These are phyloP conservation scores for Mortierella sp. DNA, from an alignment of 371 early-diverging fungal genomes.

Conservation along the genomic window DNA sequence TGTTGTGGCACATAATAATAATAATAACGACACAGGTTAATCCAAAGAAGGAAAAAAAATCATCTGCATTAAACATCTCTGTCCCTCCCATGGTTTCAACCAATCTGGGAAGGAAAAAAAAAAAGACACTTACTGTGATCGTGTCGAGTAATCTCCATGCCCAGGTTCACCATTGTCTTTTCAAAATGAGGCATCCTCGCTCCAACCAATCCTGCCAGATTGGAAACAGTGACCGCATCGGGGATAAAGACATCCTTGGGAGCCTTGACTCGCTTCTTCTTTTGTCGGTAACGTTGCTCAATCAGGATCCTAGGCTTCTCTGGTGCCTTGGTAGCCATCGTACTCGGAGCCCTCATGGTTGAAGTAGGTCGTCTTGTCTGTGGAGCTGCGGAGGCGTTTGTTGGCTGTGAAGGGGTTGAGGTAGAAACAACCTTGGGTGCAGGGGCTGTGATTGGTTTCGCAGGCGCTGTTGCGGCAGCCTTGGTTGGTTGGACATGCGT, in stretches of 20 bases:
- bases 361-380: constrained; percentile 7
- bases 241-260: constrained; percentile 81
- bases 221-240: constrained; percentile 84
- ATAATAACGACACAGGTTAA: neutral
- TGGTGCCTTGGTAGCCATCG: constrained; percentile 14
- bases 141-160: constrained; percentile 79
- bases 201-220: constrained; percentile 81
- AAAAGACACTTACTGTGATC: constrained; percentile 71
- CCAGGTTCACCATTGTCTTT: constrained; percentile 75
- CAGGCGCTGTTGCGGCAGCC: neutral
- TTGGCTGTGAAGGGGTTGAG: neutral
- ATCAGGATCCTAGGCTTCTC: constrained; percentile 38
- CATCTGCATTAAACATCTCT: no score
- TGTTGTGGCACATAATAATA: constrained; percentile 4
- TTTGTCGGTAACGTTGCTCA: constrained; percentile 23
- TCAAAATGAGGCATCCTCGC: constrained; percentile 78
- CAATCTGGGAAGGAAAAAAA: no score
- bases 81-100: neutral
- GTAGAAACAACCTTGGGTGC: neutral
- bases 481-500: constrained; percentile 1
- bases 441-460: constrained; percentile 1
- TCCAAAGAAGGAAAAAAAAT: neutral
- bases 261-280: constrained; percentile 37
- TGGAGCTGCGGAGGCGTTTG: neutral
- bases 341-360: no score